A percentile compares a stretch with the other conserved stretches of the same genome.
phyloP scores from a whole-genome alignment of 78 protist genomes.

The Chrysochromulina parva region DNA sequence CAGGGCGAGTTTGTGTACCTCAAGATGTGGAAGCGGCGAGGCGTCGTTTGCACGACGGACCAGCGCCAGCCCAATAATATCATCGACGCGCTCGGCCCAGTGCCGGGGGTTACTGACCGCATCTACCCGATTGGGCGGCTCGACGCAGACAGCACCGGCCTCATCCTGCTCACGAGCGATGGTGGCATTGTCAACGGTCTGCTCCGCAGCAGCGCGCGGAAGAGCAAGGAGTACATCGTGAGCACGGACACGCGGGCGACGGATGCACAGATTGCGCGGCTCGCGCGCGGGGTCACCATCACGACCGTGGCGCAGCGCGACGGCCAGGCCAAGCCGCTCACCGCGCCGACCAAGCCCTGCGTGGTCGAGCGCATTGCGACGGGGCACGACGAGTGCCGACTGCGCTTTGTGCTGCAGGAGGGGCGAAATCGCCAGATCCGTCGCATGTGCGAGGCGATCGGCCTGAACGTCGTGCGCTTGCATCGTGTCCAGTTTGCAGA shows the following conservation, averaged over 20 bases:
- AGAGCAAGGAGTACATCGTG: slow-evolving; percentile 14
- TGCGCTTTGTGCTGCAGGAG: background rate
- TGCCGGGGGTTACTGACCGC: background rate
- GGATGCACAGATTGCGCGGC: background rate
- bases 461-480: background rate
- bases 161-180: slow-evolving; percentile 20
- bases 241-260: background rate
- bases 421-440: slow-evolving; percentile 12
- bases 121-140: background rate
- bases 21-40: slow-evolving; percentile 9
- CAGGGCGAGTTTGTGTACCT: background rate
- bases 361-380: background rate
- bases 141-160: background rate
- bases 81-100: background rate
- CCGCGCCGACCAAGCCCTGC: slow-evolving; percentile 12
- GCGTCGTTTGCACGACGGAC: slow-evolving; percentile 12
- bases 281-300: background rate
- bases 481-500: background rate
- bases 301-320: background rate
- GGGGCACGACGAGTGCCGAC: background rate
- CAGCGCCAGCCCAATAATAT: background rate
- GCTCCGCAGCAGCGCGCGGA: background rate
- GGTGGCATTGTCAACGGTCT: background rate
- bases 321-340: background rate
- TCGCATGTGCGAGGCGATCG: background rate